Evolutionary conservation across 805 yeast genomes (phyloP), one percentile per base, ranked within the genome.

Genomic region (Wickerhamomyces xylosicus): DNA sequence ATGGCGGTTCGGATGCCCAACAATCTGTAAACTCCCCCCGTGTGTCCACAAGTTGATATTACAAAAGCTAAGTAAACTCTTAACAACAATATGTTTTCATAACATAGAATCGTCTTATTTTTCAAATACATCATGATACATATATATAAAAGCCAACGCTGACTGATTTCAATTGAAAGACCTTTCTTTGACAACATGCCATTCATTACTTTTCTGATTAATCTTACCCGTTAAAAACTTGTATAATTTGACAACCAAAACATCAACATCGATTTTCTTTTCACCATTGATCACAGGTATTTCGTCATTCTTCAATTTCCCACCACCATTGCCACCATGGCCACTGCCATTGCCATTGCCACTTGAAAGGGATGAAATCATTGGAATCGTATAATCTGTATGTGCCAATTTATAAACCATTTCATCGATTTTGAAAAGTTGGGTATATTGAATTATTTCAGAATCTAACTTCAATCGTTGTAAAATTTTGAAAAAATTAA

Each of bases 131-230:
- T n/a, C n/a, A n/a, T n/a, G n/a, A n/a, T n/a, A n/a, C n/a, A n/a
- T n/a, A n/a, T n/a, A n/a, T n/a, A n/a, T n/a, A n/a, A n/a, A n/a
- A n/a, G n/a, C n/a, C n/a, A n/a, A n/a, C n/a, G n/a, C n/a, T n/a
- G n/a, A n/a, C n/a, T n/a, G n/a, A n/a, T n/a, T n/a, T n/a, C n/a
- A n/a, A n/a, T n/a, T n/a, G n/a, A n/a, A 29, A 36, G 38, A 42
- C 25, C 47, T 44, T 27, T 40, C 37, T 32, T 47, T 45, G 15
- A 52, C 53, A 11, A 53, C 41, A 32, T 52, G 54, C 57, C 57
- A 53, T 25, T 53, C 56, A 32, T 43, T 43, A 25, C 49, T 47
- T 41, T 45, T 50, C 21, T 38, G 35, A 31, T 34, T 35, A 29
- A 48, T 43, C 31, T 42, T 39, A 13, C 27, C 31, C 15, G 16